Base-by-base conservation (phyloP, 1,284 basidiomycete genomes). In the Cerrena zonata region DNA sequence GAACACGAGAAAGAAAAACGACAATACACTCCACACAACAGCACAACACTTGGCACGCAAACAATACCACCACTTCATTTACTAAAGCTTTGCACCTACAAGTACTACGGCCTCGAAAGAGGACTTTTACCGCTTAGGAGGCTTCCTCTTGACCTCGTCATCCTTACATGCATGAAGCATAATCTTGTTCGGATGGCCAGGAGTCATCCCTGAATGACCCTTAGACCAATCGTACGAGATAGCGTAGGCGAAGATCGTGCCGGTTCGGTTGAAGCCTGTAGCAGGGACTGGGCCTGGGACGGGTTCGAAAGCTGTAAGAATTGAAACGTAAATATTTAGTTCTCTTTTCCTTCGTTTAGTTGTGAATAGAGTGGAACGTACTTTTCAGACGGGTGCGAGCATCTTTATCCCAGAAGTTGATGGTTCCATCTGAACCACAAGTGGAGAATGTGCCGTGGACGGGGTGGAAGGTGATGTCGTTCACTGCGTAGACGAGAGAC, bases 371-470 rank as follows among this genome's bases (percentile, higher is more conserved):
- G 10, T 19, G 26, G 27, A 36, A 70, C 80, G 55, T 63, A 93
- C 91, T 84, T 71, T 93, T 94, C 65, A 98, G 77, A 45, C 93
- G 82, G 13, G 87, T 94, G 50, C 92, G 86, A 10, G 86, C 80
- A 65, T 92, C 89, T 68, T 91, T 92, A 69, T 94, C 91, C 92
- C 92, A 92, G 68, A 87, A 89, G 73, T 84, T 84, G 63, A 91
- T 82, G 1, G 84, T 86, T 2, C 89, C 89, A 58, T 91, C 89
- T 38, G 84, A 79, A 12, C 94, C 94, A 54, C 89, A 92, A 0
- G 94, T 97, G 26, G 90, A 89, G 71, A 97, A 97, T 1, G 94
- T 98, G 41, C 93, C 94, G 57, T 95, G 89, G 1, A 86, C 78
- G 43, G 91, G 91, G 65, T 97, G 93, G 78, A 97, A 97, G 1